Conservation (phyloP, 371 early-diverging fungal species). For the Apophysomyces ossiformis region DNA sequence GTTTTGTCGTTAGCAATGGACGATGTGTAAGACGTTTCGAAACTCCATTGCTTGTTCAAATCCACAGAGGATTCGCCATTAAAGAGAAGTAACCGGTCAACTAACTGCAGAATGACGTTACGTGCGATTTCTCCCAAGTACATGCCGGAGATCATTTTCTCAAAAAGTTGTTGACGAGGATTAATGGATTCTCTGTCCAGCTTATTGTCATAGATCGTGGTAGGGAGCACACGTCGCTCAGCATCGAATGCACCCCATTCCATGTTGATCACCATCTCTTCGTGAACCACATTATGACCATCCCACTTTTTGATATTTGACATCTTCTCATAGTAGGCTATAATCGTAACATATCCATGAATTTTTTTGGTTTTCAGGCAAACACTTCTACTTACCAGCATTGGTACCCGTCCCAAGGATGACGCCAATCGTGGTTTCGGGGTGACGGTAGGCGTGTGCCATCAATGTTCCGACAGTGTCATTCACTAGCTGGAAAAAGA, state of each 20-base stretch:
- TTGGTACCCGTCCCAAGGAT: constrained; percentile 98
- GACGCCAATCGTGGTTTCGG: constrained; percentile 86
- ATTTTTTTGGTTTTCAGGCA: not conserved
- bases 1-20: constrained; percentile 82
- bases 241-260: constrained; percentile 92
- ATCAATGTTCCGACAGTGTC: constrained; percentile 96
- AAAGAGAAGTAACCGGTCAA: constrained; percentile 82
- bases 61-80: constrained; percentile 66
- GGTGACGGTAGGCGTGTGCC: constrained; percentile 82
- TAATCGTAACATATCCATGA: not conserved
- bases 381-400: constrained; percentile 48
- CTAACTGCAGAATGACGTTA: constrained; percentile 72
- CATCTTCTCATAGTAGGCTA: constrained; percentile 75
- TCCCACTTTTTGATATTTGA: constrained; percentile 50
- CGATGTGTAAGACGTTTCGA: constrained; percentile 91
- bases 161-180: constrained; percentile 80
- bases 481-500: constrained; percentile 73
- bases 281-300: constrained; percentile 34
- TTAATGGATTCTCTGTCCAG: constrained; percentile 84
- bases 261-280: constrained; percentile 90
- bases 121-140: constrained; percentile 94
- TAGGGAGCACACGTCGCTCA: constrained; percentile 70
- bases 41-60: constrained; percentile 73
- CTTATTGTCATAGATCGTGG: constrained; percentile 83
- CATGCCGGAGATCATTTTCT: constrained; percentile 95